Percentiles rank a stretch among this genome's conserved stretches.
phyloP scores from a whole-genome alignment of 1,284 basidiomycete species.

The Pascua sp. region DNA sequence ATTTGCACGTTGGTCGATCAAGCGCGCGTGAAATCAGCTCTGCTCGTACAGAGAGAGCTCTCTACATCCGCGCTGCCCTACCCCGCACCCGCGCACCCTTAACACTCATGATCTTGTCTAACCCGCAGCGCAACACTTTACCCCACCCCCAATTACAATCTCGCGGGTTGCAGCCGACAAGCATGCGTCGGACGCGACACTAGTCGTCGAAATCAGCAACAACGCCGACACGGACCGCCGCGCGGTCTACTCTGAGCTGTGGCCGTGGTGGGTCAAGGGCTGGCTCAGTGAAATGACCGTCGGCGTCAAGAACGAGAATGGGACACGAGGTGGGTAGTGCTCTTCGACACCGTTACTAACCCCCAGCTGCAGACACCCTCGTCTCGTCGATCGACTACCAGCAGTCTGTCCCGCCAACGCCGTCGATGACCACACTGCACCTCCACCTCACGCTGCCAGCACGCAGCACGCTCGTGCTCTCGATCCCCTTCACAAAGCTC shows the following conservation, averaged over 20 bases:
- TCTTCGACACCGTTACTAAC: neutral
- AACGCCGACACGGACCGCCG: slow-evolving; percentile 55
- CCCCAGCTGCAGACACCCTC: slow-evolving; percentile 54
- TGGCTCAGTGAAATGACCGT: slow-evolving; percentile 76
- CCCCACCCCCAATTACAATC: slow-evolving; percentile 58
- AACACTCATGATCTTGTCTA: neutral
- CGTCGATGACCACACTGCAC: slow-evolving; percentile 69
- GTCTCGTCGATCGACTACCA: slow-evolving; percentile 63
- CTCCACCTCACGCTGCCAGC: slow-evolving; percentile 67
- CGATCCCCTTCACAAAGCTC: slow-evolving; percentile 73
- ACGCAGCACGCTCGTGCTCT: slow-evolving; percentile 60
- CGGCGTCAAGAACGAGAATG: slow-evolving; percentile 32
- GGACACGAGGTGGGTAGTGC: slow-evolving; percentile 6
- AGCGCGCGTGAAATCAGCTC: too few species aligned
- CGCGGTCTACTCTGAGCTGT: slow-evolving; percentile 78
- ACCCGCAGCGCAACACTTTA: neutral
- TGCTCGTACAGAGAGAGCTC: too few species aligned
- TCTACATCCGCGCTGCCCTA: too few species aligned
- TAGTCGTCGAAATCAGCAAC: slow-evolving; percentile 70
- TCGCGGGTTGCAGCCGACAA: slow-evolving; percentile 69
- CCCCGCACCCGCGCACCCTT: fast-evolving
- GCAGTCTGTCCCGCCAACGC: slow-evolving; percentile 62
- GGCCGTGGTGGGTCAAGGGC: slow-evolving; percentile 89
- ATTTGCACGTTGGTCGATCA: neutral
- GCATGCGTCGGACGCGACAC: slow-evolving; percentile 69